Evolutionary conservation across 495 filamentous ascomycete genomes (phyloP), one percentile per base, ranked within the genome.

Genomic region (Penicillium paxilli): DNA sequence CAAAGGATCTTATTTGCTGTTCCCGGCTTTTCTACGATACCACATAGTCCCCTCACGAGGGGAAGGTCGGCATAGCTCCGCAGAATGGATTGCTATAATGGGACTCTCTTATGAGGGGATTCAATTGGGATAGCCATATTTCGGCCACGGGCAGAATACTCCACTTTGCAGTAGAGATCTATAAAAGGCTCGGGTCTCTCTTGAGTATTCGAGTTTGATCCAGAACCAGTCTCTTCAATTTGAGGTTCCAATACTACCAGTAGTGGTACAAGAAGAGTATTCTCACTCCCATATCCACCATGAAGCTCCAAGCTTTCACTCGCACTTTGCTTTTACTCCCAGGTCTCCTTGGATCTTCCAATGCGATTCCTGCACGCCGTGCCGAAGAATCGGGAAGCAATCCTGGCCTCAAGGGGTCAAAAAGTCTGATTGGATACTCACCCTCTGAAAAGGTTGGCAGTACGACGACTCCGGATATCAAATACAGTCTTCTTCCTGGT

Each of bases 401-500:
- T n/a, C 63, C 68, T n/a, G 57, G 63, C 9, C 38, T 77, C 9
- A 59, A 67, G 58, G 74, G 72, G 16, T 64, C 63, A 0, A 49
- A 61, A 19, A 57, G 64, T 19, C 61, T 77, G 1, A 42, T 72
- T 7, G 74, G 74, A 9, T 74, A 77, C 53, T 75, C 72, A 1
- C 16, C 71, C 1, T 59, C 59, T n/a, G 67, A 73, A 44, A 66
- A 58, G 17, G 25, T 69, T 10, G 53, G 64, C 8, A 61, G 53
- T 12, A 61, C 70, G 20, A 57, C 63, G 11, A 64, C 65, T 2
- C 71, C 73, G 6, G 67, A 74, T 5, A 57, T 74, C 46, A 60
- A 72, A 22, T 77, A 73, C 47, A 65, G 70, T 19, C 66, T 81
- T 22, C 73, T 78, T 7, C 64, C 77, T 2, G 84, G 80, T 0